Conservation (phyloP, 2,329 filamentous ascomycete species). For the Ophiostoma himal-ulmi region DNA sequence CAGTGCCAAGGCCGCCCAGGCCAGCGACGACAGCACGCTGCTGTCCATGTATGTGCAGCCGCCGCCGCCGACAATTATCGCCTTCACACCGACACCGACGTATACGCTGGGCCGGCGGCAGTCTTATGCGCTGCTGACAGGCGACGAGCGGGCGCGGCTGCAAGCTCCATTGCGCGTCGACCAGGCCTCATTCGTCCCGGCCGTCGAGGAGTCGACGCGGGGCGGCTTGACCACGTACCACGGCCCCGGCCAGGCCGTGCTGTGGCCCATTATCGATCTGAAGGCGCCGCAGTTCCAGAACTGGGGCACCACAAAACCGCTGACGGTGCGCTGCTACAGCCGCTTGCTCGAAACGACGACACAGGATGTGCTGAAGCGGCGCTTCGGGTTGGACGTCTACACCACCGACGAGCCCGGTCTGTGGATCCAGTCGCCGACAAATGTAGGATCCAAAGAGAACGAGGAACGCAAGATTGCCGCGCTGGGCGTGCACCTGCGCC, state of each 20-base stretch:
- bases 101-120: conserved; percentile 90
- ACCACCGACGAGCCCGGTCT: conserved; percentile 76
- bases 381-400: conserved; percentile 56
- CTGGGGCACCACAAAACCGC: conserved; percentile 40
- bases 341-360: conserved; percentile 70
- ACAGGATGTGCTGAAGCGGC: conserved; percentile 53
- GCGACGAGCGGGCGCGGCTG: conserved; percentile 42
- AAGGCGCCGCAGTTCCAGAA: conserved; percentile 36
- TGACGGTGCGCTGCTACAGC: conserved; percentile 72
- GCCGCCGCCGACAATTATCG: conserved; percentile 67
- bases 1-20: background rate
- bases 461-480: conserved; percentile 73
- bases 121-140: conserved; percentile 40
- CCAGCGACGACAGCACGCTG: background rate
- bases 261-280: conserved; percentile 89
- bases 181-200: conserved; percentile 40
- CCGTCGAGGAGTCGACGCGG: conserved; percentile 66
- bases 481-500: conserved; percentile 81
- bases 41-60: conserved; percentile 29
- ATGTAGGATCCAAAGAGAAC: background rate
- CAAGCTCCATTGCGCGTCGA: conserved; percentile 37
- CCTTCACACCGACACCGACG: conserved; percentile 74
- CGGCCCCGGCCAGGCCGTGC: conserved; percentile 83
- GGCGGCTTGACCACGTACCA: conserved; percentile 94
- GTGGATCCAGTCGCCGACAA: conserved; percentile 51